Conservation (phyloP, 2,329 filamentous ascomycete species). For the Paraphaeosphaeria minitans region DNA sequence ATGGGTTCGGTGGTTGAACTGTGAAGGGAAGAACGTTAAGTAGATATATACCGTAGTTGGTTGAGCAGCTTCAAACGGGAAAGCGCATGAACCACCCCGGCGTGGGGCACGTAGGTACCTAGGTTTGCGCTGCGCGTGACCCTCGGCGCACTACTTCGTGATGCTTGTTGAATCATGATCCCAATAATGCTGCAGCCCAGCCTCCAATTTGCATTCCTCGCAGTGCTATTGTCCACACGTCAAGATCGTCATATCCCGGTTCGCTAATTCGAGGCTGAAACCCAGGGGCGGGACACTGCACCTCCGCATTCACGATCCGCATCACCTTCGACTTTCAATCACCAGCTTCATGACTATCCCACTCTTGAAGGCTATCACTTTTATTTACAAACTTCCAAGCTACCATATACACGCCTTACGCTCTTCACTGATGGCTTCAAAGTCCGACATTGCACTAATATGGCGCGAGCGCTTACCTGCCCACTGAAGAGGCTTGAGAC, state of each 20-base stretch:
- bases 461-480: slow-evolving; percentile 16
- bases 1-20: background rate
- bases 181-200: background rate
- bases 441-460: slow-evolving; percentile 1
- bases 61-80: background rate
- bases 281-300: background rate
- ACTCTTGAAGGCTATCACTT: background rate
- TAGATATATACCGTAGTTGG: too few relatives aligned
- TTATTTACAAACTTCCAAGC: background rate
- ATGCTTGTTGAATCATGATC: background rate
- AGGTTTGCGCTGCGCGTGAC: background rate
- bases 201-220: background rate
- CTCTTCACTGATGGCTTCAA: background rate
- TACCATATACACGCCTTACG: background rate
- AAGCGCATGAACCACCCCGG: background rate
- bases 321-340: background rate
- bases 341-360: background rate
- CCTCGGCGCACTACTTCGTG: slow-evolving; percentile 2
- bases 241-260: background rate
- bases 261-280: slow-evolving; percentile 5
- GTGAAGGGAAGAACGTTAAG: background rate
- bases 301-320: slow-evolving; percentile 5
- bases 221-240: slow-evolving; percentile 2
- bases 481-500: slow-evolving; percentile 17
- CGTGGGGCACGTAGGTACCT: background rate